Evolutionary conservation across 2,329 filamentous ascomycete species (phyloP).

Genomic region (Cryoendolithus antarcticus): DNA sequence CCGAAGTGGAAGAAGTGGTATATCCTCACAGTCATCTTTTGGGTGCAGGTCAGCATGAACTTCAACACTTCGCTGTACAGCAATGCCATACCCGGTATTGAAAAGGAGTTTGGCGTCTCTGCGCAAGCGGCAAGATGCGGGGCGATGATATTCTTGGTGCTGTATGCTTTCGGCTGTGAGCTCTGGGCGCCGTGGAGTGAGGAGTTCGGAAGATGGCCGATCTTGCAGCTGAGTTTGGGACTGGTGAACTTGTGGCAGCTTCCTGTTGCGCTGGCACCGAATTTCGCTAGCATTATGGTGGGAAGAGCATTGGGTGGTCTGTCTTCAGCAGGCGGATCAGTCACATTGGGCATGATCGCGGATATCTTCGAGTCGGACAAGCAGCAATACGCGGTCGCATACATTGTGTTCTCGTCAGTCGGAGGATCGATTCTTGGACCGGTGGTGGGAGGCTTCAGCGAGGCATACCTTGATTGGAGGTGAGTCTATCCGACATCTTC

Average conservation of each 20-base stretch:
- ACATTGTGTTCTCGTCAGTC: constrained; percentile 37
- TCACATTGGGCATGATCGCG: constrained; percentile 54
- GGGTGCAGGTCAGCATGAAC: constrained; percentile 46
- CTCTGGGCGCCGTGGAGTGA: constrained; percentile 45
- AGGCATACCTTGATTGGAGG: constrained; percentile 45
- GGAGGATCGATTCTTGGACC: constrained; percentile 26
- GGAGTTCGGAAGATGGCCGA: constrained; percentile 40
- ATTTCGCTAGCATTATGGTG: constrained; percentile 34
- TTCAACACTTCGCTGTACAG: constrained; percentile 46
- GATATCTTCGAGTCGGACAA: constrained; percentile 50
- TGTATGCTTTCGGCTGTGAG: constrained; percentile 39
- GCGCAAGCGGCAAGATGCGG: constrained; percentile 36
- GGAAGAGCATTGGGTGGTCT: constrained; percentile 42
- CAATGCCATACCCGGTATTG: constrained; percentile 37
- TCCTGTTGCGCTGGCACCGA: constrained; percentile 33
- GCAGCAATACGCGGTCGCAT: constrained; percentile 51
- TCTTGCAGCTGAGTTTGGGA: constrained; percentile 39
- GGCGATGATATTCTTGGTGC: constrained; percentile 38
- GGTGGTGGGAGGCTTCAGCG: constrained; percentile 25
- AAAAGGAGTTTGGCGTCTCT: constrained; percentile 34
- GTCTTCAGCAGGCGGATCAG: constrained; percentile 51
- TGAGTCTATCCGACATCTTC: constrained; percentile 7
- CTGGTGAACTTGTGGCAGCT: constrained; percentile 45
- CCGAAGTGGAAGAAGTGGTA: constrained; percentile 42
- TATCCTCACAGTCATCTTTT: constrained; percentile 39